Evolutionary conservation across 345 rosid genomes (phyloP), one percentile per base, ranked within the genome.

Genomic region (Gossypium australe): DNA sequence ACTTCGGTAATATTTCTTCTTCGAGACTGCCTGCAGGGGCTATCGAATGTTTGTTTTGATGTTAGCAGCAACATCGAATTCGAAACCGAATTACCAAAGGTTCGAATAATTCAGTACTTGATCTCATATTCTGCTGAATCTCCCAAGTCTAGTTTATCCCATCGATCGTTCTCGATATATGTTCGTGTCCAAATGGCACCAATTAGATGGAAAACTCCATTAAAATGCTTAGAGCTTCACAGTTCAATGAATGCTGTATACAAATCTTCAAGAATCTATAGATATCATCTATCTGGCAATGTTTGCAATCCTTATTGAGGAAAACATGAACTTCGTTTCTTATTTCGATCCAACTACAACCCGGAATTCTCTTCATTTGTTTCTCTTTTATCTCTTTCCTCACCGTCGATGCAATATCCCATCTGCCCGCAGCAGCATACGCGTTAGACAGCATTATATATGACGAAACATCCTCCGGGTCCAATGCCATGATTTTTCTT

Each of bases 361-460:
- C 95, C 2, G 94, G 79, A 71, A 91, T 78, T 74, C 89, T 87
- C 60, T 72, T 84, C 83, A 89, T 76, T 20, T 87, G 82, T 78
- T 65, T 88, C 78, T 87, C 89, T 74, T 81, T 86, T 80, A 91
- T 88, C 65, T 87, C 86, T 71, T 84, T 85, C 74, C 97, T 68
- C 18, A 89, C 64, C 6, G 13, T 72, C 1, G 88, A 91, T 47
- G 86, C 92, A 14, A 62, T 79, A 59, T 84, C 80, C 98, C 95
- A 89, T 77, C 82, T 88, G 16, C 86, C 91, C 0, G 90, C 85
- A 2, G 89, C 86, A 76, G 90, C 85, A 80, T 87, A 80, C 14
- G 94, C 91, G 75, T 93, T 93, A 4, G 98, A 93, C 72, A 93
- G 78, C 98, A 93, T 91, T 68, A 91, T 79, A 52, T 86, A 87